phyloP scores from a whole-genome alignment of 768 basidiomycete genomes.

The Lyophyllum shimeji region DNA sequence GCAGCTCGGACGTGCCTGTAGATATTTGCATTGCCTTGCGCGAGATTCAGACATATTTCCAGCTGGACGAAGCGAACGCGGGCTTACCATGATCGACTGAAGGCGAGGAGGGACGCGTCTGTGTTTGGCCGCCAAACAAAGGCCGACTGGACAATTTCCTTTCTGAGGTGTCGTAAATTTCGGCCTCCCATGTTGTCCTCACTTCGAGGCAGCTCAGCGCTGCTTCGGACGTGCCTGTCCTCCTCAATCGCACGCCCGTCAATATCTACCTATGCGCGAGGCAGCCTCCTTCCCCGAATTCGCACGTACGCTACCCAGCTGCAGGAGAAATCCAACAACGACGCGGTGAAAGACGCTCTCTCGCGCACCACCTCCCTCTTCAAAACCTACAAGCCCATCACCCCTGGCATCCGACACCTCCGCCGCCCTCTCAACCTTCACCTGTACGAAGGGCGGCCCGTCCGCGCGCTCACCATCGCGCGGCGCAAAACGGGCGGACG shows the following conservation, averaged over 20 bases:
- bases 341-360: constrained; percentile 42
- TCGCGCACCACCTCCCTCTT: constrained; percentile 57
- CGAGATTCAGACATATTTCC: background rate
- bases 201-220: constrained; percentile 38
- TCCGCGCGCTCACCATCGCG: constrained; percentile 79
- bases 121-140: constrained; percentile 13
- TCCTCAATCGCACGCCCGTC: constrained; percentile 16
- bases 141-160: constrained; percentile 14
- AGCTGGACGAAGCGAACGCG: background rate
- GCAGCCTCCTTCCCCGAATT: background rate
- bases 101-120: constrained; percentile 5
- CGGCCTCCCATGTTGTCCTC: constrained; percentile 48
- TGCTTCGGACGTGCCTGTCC: constrained; percentile 37
- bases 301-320: constrained; percentile 37
- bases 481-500: constrained; percentile 86
- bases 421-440: constrained; percentile 81
- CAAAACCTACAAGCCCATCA: constrained; percentile 90
- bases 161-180: constrained; percentile 20
- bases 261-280: background rate
- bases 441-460: constrained; percentile 81
- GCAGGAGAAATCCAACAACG: constrained; percentile 33
- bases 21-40: constrained; percentile 63
- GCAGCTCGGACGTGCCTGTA: constrained; percentile 74
- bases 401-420: constrained; percentile 85
- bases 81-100: constrained; percentile 14